Base-by-base conservation (phyloP, 2,329 filamentous ascomycete species). In the Epichloe uncinata region DNA sequence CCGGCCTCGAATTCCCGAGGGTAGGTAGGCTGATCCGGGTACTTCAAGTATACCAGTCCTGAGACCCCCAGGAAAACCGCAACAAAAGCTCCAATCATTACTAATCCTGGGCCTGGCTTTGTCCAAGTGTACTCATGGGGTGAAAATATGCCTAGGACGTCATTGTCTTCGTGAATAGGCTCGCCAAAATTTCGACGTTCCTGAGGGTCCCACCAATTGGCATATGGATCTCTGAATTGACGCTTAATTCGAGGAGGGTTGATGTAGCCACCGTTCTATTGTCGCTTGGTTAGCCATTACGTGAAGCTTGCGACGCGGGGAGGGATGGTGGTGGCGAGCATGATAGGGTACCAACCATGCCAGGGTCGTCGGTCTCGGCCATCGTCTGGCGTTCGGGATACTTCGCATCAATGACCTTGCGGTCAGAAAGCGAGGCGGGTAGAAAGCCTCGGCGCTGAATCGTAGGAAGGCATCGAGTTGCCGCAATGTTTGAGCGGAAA, bases 181-280 rank as follows among this genome's bases (percentile, higher is more conserved):
- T 98, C 94, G 69, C 90, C 90, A 66, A 87, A 97, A 77, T 98
- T 97, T 62, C 93, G 82, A 66, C 90, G 84, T 69, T 97, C 93
- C 72, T 98, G 93, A 69, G 89, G 85, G 71, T 98, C 91, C 87
- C 89, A 97, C 88, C 89, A 98, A 64, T 87, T 83, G 64, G 70
- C 91, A 66, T 97, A 80, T 36, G 94, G 93, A 68, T 97, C 93
- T 66, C 93, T 87, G 72, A 88, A 86, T 68, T 89, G 84, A 59
- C 91, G 85, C 77, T 95, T 96, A 69, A 91, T 73, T 49, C 76
- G 70, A 13, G 82, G 80, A 52, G 87, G 85, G 70, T 90, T 88
- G 63, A 86, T 77, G 68, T 88, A 93, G 67, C 84, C 85, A 63
- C 87, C 87, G 68, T 90, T 94, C 85, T 90, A 65, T 52, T 54